A percentile compares a stretch with the other conserved stretches of the same genome.
Evolutionary conservation across 1,139 yeast species (phyloP).

Genomic region (Yarrowia galli): DNA sequence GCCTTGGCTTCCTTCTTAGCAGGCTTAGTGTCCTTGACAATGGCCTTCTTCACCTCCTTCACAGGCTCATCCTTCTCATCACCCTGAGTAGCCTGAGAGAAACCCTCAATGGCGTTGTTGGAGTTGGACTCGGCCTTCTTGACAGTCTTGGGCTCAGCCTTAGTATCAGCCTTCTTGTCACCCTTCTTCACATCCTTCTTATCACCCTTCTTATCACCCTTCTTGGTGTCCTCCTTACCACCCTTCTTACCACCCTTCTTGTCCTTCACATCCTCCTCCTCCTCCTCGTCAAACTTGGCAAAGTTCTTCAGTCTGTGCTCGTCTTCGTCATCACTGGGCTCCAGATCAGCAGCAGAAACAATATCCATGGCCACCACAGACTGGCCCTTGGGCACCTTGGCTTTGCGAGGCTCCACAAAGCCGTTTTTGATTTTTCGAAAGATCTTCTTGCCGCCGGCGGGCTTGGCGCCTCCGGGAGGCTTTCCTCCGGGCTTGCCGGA

Average conservation of each 20-base stretch:
- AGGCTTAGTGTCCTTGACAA: too few species aligned
- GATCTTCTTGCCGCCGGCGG: not conserved
- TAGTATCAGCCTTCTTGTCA: not conserved
- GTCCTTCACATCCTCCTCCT: slow-evolving; percentile 3
- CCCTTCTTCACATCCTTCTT: not conserved
- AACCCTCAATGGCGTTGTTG: slow-evolving; percentile 4
- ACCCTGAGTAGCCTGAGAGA: not conserved
- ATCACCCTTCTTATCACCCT: not conserved
- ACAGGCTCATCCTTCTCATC: not conserved
- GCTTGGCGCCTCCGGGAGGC: not conserved
- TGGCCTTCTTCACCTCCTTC: not conserved
- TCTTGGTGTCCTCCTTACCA: not conserved
- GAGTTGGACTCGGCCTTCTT: not conserved
- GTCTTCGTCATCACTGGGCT: not conserved
- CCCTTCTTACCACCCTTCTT: not conserved
- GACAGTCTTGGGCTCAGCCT: too few species aligned
- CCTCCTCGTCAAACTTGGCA: slow-evolving; percentile 10
- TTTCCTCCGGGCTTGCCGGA: slow-evolving; percentile 2
- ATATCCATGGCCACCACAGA: slow-evolving; percentile 19
- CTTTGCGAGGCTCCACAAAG: slow-evolving; percentile 24
- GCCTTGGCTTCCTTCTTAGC: not conserved
- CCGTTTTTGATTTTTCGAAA: slow-evolving; percentile 35
- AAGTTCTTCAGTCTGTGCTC: slow-evolving; percentile 2
- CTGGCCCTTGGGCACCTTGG: slow-evolving; percentile 3
- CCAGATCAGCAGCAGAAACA: slow-evolving; percentile 25